phyloP scores from a whole-genome alignment of 2,329 filamentous ascomycete species.

The Penicillium sp. region DNA sequence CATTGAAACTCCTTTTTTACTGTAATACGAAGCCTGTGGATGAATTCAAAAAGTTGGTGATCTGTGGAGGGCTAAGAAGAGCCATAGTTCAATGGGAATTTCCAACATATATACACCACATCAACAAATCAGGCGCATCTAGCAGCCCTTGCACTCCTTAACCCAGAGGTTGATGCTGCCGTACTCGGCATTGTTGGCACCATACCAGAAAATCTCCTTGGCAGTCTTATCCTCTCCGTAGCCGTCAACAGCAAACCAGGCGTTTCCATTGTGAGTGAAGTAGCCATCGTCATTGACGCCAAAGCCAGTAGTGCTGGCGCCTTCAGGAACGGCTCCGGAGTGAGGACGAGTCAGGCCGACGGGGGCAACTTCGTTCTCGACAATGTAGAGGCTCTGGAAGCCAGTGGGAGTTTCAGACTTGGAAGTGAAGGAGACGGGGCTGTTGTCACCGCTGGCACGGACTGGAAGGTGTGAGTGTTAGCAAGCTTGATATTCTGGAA shows the following conservation, averaged over 20 bases:
- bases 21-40: no score
- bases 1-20: no score
- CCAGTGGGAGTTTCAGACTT: constrained; percentile 32
- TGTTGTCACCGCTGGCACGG: constrained; percentile 26
- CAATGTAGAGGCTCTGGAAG: constrained; percentile 39
- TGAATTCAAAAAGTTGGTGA: no score
- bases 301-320: constrained; percentile 33
- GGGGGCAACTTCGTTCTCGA: constrained; percentile 31
- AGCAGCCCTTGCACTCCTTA: constrained; percentile 36
- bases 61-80: no score
- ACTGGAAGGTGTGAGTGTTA: constrained; percentile 25
- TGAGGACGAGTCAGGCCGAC: constrained; percentile 36
- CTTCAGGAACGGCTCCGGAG: constrained; percentile 36
- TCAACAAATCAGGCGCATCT: constrained; percentile 7
- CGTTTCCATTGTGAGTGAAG: constrained; percentile 36
- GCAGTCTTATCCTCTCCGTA: constrained; percentile 26
- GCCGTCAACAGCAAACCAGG: constrained; percentile 36
- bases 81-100: neutral
- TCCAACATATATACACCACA: neutral
- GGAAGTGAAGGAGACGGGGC: constrained; percentile 35
- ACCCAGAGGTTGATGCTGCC: constrained; percentile 30
- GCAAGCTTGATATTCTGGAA: neutral
- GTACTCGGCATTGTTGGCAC: constrained; percentile 32
- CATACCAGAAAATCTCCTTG: constrained; percentile 39
- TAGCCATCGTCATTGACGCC: constrained; percentile 36